Evolutionary conservation across 352 stramenopile genomes (phyloP).

Genomic region (Globisporangium irregulare): DNA sequence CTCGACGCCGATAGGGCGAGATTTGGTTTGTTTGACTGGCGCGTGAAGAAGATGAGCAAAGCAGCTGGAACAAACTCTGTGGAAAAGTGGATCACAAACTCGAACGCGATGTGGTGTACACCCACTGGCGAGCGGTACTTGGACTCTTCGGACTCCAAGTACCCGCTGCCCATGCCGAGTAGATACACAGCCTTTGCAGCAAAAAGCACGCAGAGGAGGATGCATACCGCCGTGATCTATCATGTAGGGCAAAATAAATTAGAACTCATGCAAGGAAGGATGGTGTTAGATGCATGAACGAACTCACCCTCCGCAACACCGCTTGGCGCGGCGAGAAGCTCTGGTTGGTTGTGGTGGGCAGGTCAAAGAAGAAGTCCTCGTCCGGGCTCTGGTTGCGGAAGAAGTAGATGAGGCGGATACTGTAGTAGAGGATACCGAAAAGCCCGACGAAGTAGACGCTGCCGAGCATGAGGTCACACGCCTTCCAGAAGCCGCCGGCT

Average conservation of each 20-base stretch:
- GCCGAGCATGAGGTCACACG: constrained; percentile 66
- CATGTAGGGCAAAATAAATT: constrained; percentile 6
- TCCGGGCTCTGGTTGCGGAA: constrained; percentile 70
- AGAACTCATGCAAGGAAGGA: constrained; percentile 9
- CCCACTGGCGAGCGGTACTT: constrained; percentile 58
- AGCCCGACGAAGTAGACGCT: constrained; percentile 61
- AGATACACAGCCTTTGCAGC: constrained; percentile 63
- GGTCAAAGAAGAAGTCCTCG: constrained; percentile 83
- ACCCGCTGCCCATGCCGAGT: constrained; percentile 61
- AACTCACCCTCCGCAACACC: constrained; percentile 58
- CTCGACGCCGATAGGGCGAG: constrained; percentile 25
- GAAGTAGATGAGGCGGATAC: constrained; percentile 72
- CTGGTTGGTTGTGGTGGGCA: constrained; percentile 31
- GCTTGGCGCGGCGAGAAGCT: constrained; percentile 48
- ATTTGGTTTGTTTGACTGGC: constrained; percentile 24
- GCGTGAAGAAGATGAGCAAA: constrained; percentile 67
- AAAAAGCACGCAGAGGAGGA: constrained; percentile 71
- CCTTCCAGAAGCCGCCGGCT: constrained; percentile 55
- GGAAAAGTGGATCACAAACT: constrained; percentile 68
- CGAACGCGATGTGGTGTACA: constrained; percentile 66
- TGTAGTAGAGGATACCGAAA: constrained; percentile 78
- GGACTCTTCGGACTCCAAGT: constrained; percentile 60
- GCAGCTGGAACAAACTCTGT: constrained; percentile 74
- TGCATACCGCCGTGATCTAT: constrained; percentile 74
- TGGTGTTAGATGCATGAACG: background rate